A percentile compares a stretch with the other conserved stretches of the same genome.
Conservation (phyloP, 1,284 basidiomycete genomes). For the Pseudozyma hubeiensis region DNA sequence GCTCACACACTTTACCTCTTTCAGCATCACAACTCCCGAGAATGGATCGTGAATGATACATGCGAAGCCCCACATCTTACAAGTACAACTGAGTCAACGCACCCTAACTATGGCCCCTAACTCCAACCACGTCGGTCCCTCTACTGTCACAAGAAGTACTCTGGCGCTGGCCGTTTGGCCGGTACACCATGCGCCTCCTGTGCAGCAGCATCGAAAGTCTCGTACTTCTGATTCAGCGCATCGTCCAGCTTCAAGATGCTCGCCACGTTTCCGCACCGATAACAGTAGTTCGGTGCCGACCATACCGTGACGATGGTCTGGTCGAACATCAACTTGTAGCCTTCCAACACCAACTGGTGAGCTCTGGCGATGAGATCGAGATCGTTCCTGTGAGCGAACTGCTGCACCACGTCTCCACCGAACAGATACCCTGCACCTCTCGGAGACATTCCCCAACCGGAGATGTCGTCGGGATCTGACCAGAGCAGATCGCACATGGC, state of each 20-base stretch:
- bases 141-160: constrained; percentile 62
- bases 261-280: constrained; percentile 71
- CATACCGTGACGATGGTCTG: constrained; percentile 95
- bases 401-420: constrained; percentile 88
- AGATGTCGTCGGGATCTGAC: constrained; percentile 87
- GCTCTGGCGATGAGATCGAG: constrained; percentile 96
- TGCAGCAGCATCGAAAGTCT: constrained; percentile 63
- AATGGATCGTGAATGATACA: too few species aligned
- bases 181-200: constrained; percentile 64
- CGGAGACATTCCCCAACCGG: constrained; percentile 87
- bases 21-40: too few species aligned
- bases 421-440: constrained; percentile 95
- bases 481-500: constrained; percentile 98
- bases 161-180: constrained; percentile 61
- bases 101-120: too few species aligned
- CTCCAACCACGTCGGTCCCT: neutral
- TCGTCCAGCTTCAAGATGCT: constrained; percentile 66
- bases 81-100: neutral
- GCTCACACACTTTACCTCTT: too few species aligned
- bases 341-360: constrained; percentile 96
- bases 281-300: constrained; percentile 99
- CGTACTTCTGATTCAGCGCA: constrained; percentile 65
- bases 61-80: neutral
- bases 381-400: constrained; percentile 88
- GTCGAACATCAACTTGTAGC: constrained; percentile 98